Conservation (phyloP, 805 yeast species). For the Candida sanyiensis region DNA sequence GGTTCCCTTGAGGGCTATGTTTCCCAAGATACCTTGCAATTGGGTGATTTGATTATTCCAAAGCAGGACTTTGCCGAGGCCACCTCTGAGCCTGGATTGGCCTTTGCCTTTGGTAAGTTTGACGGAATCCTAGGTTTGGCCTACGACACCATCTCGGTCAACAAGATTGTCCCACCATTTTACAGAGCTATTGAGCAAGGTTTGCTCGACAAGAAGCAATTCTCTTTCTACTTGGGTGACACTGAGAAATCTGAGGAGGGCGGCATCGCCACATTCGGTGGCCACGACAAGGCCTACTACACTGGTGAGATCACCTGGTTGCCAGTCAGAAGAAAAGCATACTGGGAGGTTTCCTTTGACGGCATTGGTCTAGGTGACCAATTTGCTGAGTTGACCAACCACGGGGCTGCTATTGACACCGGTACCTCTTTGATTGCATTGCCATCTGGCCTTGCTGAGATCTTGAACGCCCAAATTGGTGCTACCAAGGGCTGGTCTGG, state of each 20-base stretch:
- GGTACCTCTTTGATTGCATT: slow-evolving; percentile 95
- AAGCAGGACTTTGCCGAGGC: slow-evolving; percentile 96
- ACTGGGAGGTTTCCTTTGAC: slow-evolving; percentile 96
- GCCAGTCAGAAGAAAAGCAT: slow-evolving; percentile 98
- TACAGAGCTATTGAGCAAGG: slow-evolving; percentile 83
- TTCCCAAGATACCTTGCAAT: slow-evolving; percentile 73
- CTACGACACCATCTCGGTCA: slow-evolving; percentile 84
- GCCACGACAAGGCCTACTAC: slow-evolving; percentile 71
- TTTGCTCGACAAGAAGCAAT: slow-evolving; percentile 75
- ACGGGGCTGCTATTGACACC: slow-evolving; percentile 98
- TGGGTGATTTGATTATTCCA: slow-evolving; percentile 82
- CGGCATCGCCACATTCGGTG: slow-evolving; percentile 95
- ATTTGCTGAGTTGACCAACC: slow-evolving; percentile 69
- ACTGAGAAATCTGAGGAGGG: slow-evolving; percentile 63
- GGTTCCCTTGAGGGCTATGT: slow-evolving; percentile 91
- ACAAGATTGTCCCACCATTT: slow-evolving; percentile 88
- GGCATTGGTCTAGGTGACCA: slow-evolving; percentile 91
- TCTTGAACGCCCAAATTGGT: slow-evolving; percentile 91
- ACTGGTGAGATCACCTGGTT: slow-evolving; percentile 87
- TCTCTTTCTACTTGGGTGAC: slow-evolving; percentile 89
- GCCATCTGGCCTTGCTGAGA: slow-evolving; percentile 94
- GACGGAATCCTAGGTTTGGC: slow-evolving; percentile 97
- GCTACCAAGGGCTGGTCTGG: slow-evolving; percentile 98
- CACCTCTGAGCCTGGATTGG: slow-evolving; percentile 94
- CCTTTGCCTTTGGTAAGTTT: slow-evolving; percentile 97